These are phyloP conservation scores for Sanghuangporus weigelae DNA, from an alignment of 1,284 basidiomycete genomes.

Conservation along the genomic window DNA sequence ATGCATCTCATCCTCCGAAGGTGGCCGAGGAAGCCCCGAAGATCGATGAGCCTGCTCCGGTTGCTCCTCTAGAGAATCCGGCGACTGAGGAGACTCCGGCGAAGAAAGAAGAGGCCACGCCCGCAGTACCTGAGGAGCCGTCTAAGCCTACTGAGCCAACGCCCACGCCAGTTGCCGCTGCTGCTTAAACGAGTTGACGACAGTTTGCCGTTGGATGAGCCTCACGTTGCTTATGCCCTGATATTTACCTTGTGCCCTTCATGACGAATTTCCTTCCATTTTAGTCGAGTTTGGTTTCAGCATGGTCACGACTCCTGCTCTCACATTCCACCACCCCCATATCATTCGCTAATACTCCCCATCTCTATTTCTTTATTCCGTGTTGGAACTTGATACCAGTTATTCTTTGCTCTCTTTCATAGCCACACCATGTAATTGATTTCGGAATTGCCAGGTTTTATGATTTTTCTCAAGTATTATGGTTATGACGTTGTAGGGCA, in stretches of 20 bases:
- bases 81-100: slow-evolving; percentile 37
- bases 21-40: slow-evolving; percentile 79
- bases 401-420: slow-evolving; percentile 12
- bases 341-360: slow-evolving; percentile 17
- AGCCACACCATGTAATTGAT: slow-evolving; percentile 17
- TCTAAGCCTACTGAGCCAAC: slow-evolving; percentile 27
- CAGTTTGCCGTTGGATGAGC: slow-evolving; percentile 3
- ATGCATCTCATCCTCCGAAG: slow-evolving; percentile 68
- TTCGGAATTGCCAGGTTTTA: slow-evolving; percentile 10
- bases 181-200: slow-evolving; percentile 17
- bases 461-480: background rate
- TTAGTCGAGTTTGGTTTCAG: background rate
- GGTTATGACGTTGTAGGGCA: background rate
- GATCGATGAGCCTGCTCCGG: slow-evolving; percentile 69
- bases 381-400: slow-evolving; percentile 18
- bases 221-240: slow-evolving; percentile 23
- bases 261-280: slow-evolving; percentile 11
- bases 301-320: slow-evolving; percentile 19
- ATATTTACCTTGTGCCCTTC: slow-evolving; percentile 39
- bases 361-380: slow-evolving; percentile 15
- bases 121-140: slow-evolving; percentile 30
- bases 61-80: slow-evolving; percentile 76
- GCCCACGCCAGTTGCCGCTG: slow-evolving; percentile 32
- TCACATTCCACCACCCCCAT: slow-evolving; percentile 13
- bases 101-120: slow-evolving; percentile 28